Conservation (phyloP, 257 asterid genomes). For the Fraxinus pennsylvanica region DNA sequence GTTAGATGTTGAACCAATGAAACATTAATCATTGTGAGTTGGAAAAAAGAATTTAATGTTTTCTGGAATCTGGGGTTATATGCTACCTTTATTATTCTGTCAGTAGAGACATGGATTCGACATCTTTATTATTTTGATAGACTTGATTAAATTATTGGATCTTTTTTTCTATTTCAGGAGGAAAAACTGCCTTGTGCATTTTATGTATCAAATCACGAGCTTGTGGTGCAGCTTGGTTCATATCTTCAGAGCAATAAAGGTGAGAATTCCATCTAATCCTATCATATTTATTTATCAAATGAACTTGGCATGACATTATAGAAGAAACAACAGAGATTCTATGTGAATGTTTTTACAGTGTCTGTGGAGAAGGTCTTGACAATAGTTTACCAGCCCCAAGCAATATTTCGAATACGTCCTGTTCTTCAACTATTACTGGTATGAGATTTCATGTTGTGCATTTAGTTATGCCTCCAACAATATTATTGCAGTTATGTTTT, state of each 20-base stretch:
- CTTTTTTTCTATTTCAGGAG: constrained; percentile 50
- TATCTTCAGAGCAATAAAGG: constrained; percentile 82
- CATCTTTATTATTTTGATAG: background rate
- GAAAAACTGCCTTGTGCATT: constrained; percentile 88
- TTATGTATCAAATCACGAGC: constrained; percentile 81
- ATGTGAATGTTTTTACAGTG: constrained; percentile 49
- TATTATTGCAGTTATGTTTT: background rate
- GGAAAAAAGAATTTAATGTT: background rate
- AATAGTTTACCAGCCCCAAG: constrained; percentile 92
- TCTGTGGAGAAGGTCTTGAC: constrained; percentile 89
- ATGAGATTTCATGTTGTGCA: constrained; percentile 10
- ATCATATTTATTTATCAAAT: background rate
- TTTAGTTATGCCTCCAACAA: constrained; percentile 5
- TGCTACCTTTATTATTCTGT: background rate
- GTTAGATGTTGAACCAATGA: background rate
- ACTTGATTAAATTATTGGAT: constrained; percentile 11
- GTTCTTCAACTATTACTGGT: constrained; percentile 97
- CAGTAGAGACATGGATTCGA: background rate
- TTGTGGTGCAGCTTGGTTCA: constrained; percentile 66
- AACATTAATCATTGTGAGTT: background rate
- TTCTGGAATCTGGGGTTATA: background rate
- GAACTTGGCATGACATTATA: background rate
- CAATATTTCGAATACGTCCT: constrained; percentile 94
- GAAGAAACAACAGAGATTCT: constrained; percentile 15
- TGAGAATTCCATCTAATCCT: constrained; percentile 23